Evolutionary conservation across 169 alveolate genomes (phyloP), one percentile per base, ranked within the genome.

Genomic region (Eimeria necatrix): DNA sequence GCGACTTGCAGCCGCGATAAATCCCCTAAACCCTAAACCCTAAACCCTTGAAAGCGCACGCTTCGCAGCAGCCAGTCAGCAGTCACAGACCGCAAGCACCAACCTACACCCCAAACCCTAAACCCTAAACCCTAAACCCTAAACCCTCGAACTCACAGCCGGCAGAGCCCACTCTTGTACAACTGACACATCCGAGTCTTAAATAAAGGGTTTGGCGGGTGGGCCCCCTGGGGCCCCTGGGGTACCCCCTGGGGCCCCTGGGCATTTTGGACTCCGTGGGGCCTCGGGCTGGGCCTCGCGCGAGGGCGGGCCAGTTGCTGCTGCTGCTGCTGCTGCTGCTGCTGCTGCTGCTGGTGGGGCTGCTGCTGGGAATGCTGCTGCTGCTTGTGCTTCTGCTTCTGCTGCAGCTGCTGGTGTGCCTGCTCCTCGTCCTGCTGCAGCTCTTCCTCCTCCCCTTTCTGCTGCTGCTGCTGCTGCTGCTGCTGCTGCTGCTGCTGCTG

Each of bases 161-260:
- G 85, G 90, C 96, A 94, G 56, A 73, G 26, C 1, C 96, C 96
- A 9, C 26, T 60, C 91, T 94, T 94, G 53, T 85, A 73, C 41
- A 94, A 46, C 56, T 84, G 96, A 32, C 96, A 94, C 96, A 94
- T 94, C 64, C 70, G 8, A 14, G 96, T 94, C 48, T 94, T 94
- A 68, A 85, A 64, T 6, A 49, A 60, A 48, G 89, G 94, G 60
- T 90, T 70, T 41, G 51, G 60, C 48, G 89, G 20, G 20, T 56
- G 64, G 20, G 64, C 8, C 20, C 64, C 64, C 14, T 56, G 64
- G 64, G 64, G 64, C 20, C 64, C 64, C 64, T 56, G 64, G 20
- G 64, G n/a, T n/a, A n/a, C n/a, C n/a, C n/a, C n/a, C n/a, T n/a
- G n/a, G n/a, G n/a, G n/a, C n/a, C n/a, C n/a, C n/a, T n/a, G n/a